Base-by-base conservation (phyloP, 1,284 basidiomycete species). In the Ceratorhiza oryzae-sativae region DNA sequence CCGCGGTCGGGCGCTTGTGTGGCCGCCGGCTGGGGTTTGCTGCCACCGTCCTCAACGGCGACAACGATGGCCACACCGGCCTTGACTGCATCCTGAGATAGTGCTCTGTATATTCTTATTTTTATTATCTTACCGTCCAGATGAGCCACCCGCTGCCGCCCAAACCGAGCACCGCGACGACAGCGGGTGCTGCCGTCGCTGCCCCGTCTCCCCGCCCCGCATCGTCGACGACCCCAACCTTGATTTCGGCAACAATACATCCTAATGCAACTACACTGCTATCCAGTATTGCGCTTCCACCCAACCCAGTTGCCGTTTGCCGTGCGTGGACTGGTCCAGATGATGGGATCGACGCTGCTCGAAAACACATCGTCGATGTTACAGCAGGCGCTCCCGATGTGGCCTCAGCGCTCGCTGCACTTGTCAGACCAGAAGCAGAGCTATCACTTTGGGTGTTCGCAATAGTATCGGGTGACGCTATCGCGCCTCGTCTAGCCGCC, bases 271-370 rank as follows among this genome's bases (percentile, higher is more conserved):
- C 39, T 10, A 23, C 65, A 18, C 27, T 72, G 6, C 27, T 72
- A 20, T 58, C 61, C 12, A 36, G 55, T 3, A 30, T 72, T 36
- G 34, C 25, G 20, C 41, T 72, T 27, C 71, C 71, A 15, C 25
- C 25, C 12, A 42, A 53, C 10, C 53, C 67, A 12, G 53, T 53
- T 15, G 53, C 67, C n/a, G 71, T 65, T 15, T 65, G 61, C 53
- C 63, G 71, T 25, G 20, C 42, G 30, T 72, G 61, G 71, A 58
- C 55, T n/a, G 71, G 61, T n/a, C 61, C 61, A 30, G 71, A 72
- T 62, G 61, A 86, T 48, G 76, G 79, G 60, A 79, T 91, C 68
- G 89, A 91, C 76, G 75, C 80, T 27, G 88, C 86, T 4, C 83
- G 90, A 63, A 83, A 86, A 73, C 78, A 79, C 1, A 76, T 90